phyloP scores from a whole-genome alignment of 2,329 filamentous ascomycete species.

The Sarocladium oryzae region DNA sequence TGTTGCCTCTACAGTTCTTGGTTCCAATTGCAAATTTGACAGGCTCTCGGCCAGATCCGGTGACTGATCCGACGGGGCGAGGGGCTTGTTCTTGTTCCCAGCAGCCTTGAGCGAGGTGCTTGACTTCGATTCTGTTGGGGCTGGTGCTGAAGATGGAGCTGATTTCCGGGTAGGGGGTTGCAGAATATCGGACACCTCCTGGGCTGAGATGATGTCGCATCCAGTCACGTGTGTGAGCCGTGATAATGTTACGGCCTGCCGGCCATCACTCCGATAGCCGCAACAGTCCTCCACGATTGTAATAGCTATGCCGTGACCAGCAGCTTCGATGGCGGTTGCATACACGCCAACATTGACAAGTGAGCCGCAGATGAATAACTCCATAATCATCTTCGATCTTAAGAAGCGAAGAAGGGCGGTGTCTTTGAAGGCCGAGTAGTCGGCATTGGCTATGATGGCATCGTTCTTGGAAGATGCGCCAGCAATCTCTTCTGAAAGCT shows the following conservation, averaged over 20 bases:
- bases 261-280: conserved; percentile 63
- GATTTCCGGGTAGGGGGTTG: conserved; percentile 7
- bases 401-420: conserved; percentile 69
- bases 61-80: background rate
- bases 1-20: background rate
- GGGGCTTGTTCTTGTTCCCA: background rate
- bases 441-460: conserved; percentile 56
- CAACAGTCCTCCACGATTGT: conserved; percentile 85
- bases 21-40: conserved; percentile 9
- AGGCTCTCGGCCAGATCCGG: background rate
- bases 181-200: conserved; percentile 37
- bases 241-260: conserved; percentile 65
- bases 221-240: conserved; percentile 70
- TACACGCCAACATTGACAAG: conserved; percentile 84
- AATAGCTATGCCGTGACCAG: conserved; percentile 79
- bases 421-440: conserved; percentile 82
- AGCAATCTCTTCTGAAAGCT: conserved; percentile 37
- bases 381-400: conserved; percentile 79
- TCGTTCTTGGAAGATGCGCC: conserved; percentile 42
- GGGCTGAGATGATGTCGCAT: conserved; percentile 56
- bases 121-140: background rate
- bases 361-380: conserved; percentile 82
- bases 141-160: background rate
- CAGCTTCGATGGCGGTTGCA: conserved; percentile 86
- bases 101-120: background rate